Evolutionary conservation across 1,284 basidiomycete species (phyloP).

Genomic region (Melampsora larici-populina): DNA sequence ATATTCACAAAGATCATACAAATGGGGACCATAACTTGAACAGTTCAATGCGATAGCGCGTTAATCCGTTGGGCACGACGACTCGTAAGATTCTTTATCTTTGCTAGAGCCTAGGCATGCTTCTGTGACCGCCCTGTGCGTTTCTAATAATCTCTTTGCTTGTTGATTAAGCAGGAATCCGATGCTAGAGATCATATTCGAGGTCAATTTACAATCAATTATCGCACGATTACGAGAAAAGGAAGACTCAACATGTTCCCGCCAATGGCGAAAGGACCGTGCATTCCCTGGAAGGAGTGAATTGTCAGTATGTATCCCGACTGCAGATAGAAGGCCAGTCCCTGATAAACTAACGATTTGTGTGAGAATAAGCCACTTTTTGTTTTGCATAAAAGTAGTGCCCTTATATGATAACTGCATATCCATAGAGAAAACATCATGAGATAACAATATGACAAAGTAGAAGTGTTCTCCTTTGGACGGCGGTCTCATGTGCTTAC

Average conservation of each 20-base stretch:
- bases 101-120: background rate
- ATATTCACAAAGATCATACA: too few relatives aligned
- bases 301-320: background rate
- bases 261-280: background rate
- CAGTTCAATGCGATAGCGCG: too few relatives aligned
- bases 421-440: background rate
- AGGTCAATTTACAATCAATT: background rate
- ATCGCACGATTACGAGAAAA: background rate
- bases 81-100: too few relatives aligned
- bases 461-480: background rate
- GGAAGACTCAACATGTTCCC: background rate
- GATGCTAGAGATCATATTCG: background rate
- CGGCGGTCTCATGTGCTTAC: background rate
- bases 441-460: too few relatives aligned
- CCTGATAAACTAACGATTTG: conserved; percentile 22
- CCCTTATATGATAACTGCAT: conserved; percentile 27
- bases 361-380: conserved; percentile 18
- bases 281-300: background rate
- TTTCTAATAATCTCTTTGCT: background rate
- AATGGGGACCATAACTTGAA: too few relatives aligned
- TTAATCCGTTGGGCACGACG: too few relatives aligned
- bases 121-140: background rate
- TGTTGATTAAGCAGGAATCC: background rate
- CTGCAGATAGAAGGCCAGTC: background rate
- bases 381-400: conserved; percentile 16